Conservation (phyloP, 306 rosid species). For the Trichosanthes truncata region DNA sequence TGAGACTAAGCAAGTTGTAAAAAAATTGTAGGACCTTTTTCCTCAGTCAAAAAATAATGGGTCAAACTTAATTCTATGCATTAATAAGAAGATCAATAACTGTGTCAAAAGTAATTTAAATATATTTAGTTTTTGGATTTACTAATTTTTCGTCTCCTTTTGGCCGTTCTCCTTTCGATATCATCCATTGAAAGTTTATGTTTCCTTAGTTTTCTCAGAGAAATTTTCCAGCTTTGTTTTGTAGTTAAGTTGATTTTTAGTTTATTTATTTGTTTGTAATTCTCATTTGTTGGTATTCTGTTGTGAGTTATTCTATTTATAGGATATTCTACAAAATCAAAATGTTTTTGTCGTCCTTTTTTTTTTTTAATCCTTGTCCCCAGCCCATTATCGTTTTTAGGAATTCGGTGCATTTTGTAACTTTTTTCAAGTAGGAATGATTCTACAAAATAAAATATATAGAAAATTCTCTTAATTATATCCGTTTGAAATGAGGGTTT, state of each 20-base stretch:
- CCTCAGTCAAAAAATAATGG: not conserved
- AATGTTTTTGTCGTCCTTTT: not conserved
- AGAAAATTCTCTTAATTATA: too few relatives aligned
- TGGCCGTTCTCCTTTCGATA: not conserved
- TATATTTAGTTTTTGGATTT: not conserved
- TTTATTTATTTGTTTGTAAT: not conserved
- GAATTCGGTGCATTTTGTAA: too few relatives aligned
- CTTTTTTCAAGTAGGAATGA: too few relatives aligned
- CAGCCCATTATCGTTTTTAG: not conserved
- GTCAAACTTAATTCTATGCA: not conserved
- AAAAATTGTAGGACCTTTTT: not conserved
- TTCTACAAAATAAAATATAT: too few relatives aligned
- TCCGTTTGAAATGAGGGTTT: too few relatives aligned
- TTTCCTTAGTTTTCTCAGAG: not conserved
- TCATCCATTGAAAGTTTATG: not conserved
- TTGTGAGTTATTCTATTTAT: not conserved
- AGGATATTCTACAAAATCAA: not conserved
- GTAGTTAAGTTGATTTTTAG: not conserved
- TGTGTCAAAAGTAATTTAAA: too few relatives aligned
- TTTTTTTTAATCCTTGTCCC: not conserved
- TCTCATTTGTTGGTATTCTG: not conserved
- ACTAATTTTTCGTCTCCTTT: not conserved
- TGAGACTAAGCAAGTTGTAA: too few relatives aligned
- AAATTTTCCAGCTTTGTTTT: not conserved
- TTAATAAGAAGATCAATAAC: not conserved